Base-by-base conservation (phyloP, 2,329 filamentous ascomycete species). In the Lachnellula occidentalis region DNA sequence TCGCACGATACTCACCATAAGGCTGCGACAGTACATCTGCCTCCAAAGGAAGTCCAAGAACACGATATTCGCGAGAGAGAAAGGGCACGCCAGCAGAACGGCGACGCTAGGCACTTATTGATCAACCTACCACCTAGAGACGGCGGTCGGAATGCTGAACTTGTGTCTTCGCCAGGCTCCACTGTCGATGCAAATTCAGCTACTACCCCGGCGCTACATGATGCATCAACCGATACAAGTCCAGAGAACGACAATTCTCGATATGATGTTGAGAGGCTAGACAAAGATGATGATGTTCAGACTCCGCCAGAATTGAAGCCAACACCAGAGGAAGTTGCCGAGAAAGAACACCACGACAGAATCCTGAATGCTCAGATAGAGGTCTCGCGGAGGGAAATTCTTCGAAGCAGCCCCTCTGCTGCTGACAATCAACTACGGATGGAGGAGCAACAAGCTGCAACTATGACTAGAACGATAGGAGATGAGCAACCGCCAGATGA, bases 221-320 rank as follows among this genome's bases (percentile, higher is more conserved):
- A 86, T 58, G 79, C 78, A 6, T 91, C 88, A 1, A 82, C 87
- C 1, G 85, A 87, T 61, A 91, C 88, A 1, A 91, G 87, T 62
- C 85, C 87, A 1, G 87, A 87, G 52, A 81, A 86, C 52, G 86
- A 90, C 48, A 78, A 76, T 17, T 75, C 80, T 47, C 78, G 80
- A 43, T 81, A 80, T 61, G 69, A 75, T 15, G 64, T 69, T 3
- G 76, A 83, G 34, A 71, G 72, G n/a, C 59, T 53, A 19, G 75
- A 78, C 21, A 73, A 76, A 63, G 73, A 73, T 34, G 69, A 70
- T 50, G 77, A 75, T 45, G 68, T 39, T 66, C 71, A 62, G 59
- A 74, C 56, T 67, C 74, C 65, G 34, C 57, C 61, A 27, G 63
- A 64, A 50, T 54, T 59, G 51, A 62, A 56, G 42, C 58, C 54